Base-by-base conservation (phyloP, 192 early-diverging fungal species). In the Podila horticola region DNA sequence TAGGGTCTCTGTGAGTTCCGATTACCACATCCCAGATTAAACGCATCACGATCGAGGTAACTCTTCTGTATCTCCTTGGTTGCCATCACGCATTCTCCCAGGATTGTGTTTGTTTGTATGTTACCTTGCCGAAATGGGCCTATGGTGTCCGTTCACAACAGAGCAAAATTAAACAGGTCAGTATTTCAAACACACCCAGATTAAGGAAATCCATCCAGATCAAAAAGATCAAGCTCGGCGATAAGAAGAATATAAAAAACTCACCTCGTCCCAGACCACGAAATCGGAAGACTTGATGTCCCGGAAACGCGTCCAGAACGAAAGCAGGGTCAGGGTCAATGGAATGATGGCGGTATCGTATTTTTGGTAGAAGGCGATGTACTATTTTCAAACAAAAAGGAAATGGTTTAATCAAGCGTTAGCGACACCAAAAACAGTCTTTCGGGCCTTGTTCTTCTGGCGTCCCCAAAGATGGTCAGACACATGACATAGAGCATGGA, bases 261-360 rank as follows among this genome's bases (percentile, higher is more conserved):
- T 82, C 61, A 90, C 92, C 79, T 95, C 94, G 77, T 95, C 94
- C 91, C 91, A 95, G 26, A 94, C 86, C 13, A 93, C 92, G 66
- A 84, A 84, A 36, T 88, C 69, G 17, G 90, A 87, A 24, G 84
- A 65, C 24, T 87, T 89, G 51, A 94, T 92, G 57, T 86, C 67
- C 65, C 87, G 87, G 74, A 92, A 89, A 31, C 92, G 88, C 24
- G 93, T 92, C 74, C 87, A 88, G 74, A 93, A 86, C 12, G 93
- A 85, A 3, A 89, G 57, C n/a, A 92, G 24, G 8, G 92, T 93
- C 66, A 94, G 83, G 15, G 86, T 34, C 22, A 79, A 41, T 3
- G 87, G 83, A 49, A 89, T 85, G 5, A 90, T 57, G 11, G 87
- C 29, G 31, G 87, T 83, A 8, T 86, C 81, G 72, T 92, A 71